Conservation (phyloP, 1,284 basidiomycete genomes). For the Trichosporon faecale region DNA sequence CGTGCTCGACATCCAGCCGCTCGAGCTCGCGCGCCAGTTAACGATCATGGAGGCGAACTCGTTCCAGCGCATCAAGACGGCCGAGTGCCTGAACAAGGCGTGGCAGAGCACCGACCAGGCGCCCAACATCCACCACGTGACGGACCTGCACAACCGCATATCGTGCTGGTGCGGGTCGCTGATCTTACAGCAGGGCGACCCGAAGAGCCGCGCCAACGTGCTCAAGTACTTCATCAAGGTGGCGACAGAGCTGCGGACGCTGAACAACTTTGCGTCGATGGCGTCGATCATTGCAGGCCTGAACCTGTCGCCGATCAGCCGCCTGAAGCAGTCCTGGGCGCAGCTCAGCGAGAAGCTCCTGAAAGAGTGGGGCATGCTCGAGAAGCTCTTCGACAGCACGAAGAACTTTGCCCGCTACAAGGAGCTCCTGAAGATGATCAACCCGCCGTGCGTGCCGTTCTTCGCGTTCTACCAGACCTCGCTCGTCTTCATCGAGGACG, state of each 20-base stretch:
- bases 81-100: slow-evolving; percentile 73
- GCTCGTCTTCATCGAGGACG: slow-evolving; percentile 95
- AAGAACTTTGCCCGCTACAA: slow-evolving; percentile 94
- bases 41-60: slow-evolving; percentile 85
- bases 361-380: slow-evolving; percentile 61
- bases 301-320: slow-evolving; percentile 86
- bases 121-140: slow-evolving; percentile 59
- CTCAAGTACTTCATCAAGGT: slow-evolving; percentile 87
- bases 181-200: slow-evolving; percentile 76
- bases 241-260: slow-evolving; percentile 76
- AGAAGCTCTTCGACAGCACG: slow-evolving; percentile 78
- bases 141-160: slow-evolving; percentile 77
- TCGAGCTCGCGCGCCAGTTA: slow-evolving; percentile 89
- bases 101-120: slow-evolving; percentile 38
- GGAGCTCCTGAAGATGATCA: slow-evolving; percentile 74
- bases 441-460: slow-evolving; percentile 96
- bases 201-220: slow-evolving; percentile 70
- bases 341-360: slow-evolving; percentile 51
- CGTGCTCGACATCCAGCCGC: slow-evolving; percentile 59
- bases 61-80: slow-evolving; percentile 83
- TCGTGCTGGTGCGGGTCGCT: slow-evolving; percentile 86
- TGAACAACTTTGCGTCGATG: slow-evolving; percentile 98
- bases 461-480: slow-evolving; percentile 95
- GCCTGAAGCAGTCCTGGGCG: slow-evolving; percentile 85
- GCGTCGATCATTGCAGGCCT: slow-evolving; percentile 92